A percentile compares a stretch with the other conserved stretches of the same genome.
These are phyloP conservation scores for Populus tremula DNA, from an alignment of 345 rosid genomes.

Conservation along the genomic window DNA sequence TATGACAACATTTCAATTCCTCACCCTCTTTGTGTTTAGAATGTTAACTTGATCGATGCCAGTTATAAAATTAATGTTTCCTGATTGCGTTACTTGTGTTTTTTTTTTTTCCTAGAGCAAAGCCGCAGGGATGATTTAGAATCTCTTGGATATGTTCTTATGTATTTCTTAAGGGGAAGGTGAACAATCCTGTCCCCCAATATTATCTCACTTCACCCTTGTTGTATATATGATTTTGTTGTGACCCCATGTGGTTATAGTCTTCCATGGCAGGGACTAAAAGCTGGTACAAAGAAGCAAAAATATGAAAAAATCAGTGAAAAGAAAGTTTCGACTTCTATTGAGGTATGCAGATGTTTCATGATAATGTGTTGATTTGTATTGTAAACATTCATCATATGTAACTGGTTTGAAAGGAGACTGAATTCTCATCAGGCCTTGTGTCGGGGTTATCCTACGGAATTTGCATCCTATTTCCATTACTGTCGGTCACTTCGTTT, in stretches of 20 bases:
- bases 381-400: background rate
- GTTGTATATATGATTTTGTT: constrained; percentile 14
- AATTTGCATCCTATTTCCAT: constrained; percentile 87
- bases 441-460: constrained; percentile 85
- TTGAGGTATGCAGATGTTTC: constrained; percentile 53
- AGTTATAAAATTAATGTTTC: background rate
- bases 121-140: constrained; percentile 97
- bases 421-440: constrained; percentile 46
- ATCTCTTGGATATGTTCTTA: constrained; percentile 88
- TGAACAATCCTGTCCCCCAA: constrained; percentile 21
- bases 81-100: background rate
- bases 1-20: constrained; percentile 8
- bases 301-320: constrained; percentile 91
- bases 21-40: background rate
- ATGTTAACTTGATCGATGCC: background rate
- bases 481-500: constrained; percentile 85
- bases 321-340: constrained; percentile 81
- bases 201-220: background rate
- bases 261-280: constrained; percentile 96
- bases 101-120: constrained; percentile 51
- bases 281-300: constrained; percentile 89
- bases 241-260: constrained; percentile 36
- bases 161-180: constrained; percentile 94
- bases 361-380: background rate
- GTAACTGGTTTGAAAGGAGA: constrained; percentile 19